These are phyloP conservation scores for Lasiodiplodia sp. DNA, from an alignment of 2,329 filamentous ascomycete species.

Conservation along the genomic window DNA sequence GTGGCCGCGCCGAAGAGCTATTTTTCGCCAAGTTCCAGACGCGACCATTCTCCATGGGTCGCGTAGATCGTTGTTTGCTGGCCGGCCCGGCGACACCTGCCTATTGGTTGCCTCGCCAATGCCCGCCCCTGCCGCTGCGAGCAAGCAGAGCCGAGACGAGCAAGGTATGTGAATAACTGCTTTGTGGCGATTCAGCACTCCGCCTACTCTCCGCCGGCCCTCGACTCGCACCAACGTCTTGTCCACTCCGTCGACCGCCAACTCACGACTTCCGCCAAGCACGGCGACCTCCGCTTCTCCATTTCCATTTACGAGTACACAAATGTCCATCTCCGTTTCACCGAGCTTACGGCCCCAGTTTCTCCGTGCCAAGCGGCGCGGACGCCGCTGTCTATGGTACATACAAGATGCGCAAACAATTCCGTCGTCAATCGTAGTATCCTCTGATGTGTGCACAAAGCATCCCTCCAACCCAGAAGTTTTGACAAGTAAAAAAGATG, in stretches of 20 bases:
- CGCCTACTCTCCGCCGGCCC: neutral
- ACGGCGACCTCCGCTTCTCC: constrained; percentile 12
- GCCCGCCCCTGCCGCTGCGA: constrained; percentile 11
- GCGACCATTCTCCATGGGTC: constrained; percentile 8
- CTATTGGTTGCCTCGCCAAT: constrained; percentile 16
- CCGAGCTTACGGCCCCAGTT: neutral
- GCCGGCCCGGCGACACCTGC: neutral
- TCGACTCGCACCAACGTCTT: neutral
- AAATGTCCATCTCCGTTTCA: constrained; percentile 5
- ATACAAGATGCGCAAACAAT: neutral
- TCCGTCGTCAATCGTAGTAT: constrained; percentile 16
- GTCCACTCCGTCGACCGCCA: neutral
- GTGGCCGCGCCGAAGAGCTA: neutral
- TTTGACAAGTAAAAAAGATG: neutral
- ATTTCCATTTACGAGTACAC: constrained; percentile 5
- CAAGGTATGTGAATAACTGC: constrained; percentile 14
- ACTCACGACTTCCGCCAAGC: constrained; percentile 16
- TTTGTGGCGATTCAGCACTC: constrained; percentile 11
- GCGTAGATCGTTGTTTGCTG: constrained; percentile 12
- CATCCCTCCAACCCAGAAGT: neutral
- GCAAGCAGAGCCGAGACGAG: constrained; percentile 20
- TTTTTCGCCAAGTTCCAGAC: constrained; percentile 15
- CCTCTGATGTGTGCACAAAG: constrained; percentile 11
- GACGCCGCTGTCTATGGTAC: constrained; percentile 10
- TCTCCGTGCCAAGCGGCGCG: constrained; percentile 9